Evolutionary conservation across 1,284 basidiomycete species (phyloP), one percentile per base, ranked within the genome.

Genomic region (Ceratobasidium sp.): DNA sequence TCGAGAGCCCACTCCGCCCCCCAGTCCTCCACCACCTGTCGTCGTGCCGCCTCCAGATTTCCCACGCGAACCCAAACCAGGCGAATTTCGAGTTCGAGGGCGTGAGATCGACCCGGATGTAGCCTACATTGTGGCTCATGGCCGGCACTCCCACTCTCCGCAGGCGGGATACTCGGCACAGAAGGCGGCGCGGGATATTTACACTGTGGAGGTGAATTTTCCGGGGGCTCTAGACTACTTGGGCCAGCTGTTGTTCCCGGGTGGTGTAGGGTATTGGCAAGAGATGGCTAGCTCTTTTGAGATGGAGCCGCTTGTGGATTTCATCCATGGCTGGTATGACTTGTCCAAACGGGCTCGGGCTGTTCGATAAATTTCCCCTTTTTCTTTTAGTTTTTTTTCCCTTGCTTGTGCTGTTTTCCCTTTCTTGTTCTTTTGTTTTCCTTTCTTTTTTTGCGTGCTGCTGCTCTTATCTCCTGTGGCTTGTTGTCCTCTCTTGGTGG

Each of bases 251-350:
- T 33, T 33, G 3, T 57, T 57, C 33, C 56, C 56, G 1, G 56
- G 9, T 1, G 56, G 56, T 57, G 4, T 57, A 23, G 26, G 56
- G 0, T 5, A 33, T 4, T 57, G 20, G 9, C 2, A 17, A 17
- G 9, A 57, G 12, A 57, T 57, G 56, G 56, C 17, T 9, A 12
- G 33, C 12, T 57, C 26, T 17, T 23, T 26, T 57, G 56, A 26
- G 26, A 57, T 57, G 56, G 56, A 57, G 9, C 56, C 56, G 1
- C 33, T 57, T 2, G 23, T 57, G 28, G 56, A 57, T 9, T 57
- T 57, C 33, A 9, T 57, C 10, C 56, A 57, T 33, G 56, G 56
- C 28, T 57, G 56, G 56, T 57, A 28, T 57, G 56, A 57, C 56
- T 33, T 57, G 2, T 57, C 56, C 26, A 33, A 12, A 12, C 3